These are phyloP conservation scores for Colletotrichum liaoningense DNA, from an alignment of 2,329 filamentous ascomycete species.

Conservation along the genomic window DNA sequence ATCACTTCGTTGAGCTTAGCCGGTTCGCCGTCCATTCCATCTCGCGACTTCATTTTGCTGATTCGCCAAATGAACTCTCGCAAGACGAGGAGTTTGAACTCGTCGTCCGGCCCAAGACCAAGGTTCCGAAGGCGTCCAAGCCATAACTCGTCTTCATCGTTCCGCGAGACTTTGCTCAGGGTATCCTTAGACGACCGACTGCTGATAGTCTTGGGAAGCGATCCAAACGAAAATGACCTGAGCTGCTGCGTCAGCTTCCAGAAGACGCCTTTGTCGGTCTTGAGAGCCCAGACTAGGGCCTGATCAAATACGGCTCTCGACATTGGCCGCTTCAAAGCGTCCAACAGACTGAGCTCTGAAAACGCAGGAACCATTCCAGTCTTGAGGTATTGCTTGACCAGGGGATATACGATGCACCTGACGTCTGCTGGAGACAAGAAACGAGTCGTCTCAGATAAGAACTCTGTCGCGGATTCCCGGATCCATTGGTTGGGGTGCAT, in stretches of 20 bases:
- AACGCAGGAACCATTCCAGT: slow-evolving; percentile 74
- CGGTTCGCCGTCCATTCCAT: slow-evolving; percentile 50
- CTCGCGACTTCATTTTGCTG: slow-evolving; percentile 75
- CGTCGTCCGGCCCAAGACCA: slow-evolving; percentile 85
- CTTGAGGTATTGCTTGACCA: slow-evolving; percentile 86
- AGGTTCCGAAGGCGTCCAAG: slow-evolving; percentile 85
- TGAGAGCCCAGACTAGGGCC: slow-evolving; percentile 85
- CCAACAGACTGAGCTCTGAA: slow-evolving; percentile 79
- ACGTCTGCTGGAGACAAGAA: slow-evolving; percentile 84
- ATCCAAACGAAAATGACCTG: slow-evolving; percentile 72
- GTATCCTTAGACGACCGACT: slow-evolving; percentile 69
- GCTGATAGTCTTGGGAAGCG: slow-evolving; percentile 63
- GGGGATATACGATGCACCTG: slow-evolving; percentile 83
- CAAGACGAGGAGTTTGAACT: slow-evolving; percentile 87
- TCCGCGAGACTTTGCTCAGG: slow-evolving; percentile 75
- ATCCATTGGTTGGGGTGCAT: slow-evolving; percentile 98
- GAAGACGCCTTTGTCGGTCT: slow-evolving; percentile 84
- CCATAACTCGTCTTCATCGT: slow-evolving; percentile 96
- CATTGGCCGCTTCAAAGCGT: slow-evolving; percentile 85
- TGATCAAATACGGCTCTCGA: slow-evolving; percentile 86
- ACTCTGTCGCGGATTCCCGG: slow-evolving; percentile 86
- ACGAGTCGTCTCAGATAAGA: slow-evolving; percentile 80
- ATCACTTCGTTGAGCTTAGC: slow-evolving; percentile 77
- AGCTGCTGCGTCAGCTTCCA: slow-evolving; percentile 84
- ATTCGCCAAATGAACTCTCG: slow-evolving; percentile 93